phyloP scores from a whole-genome alignment of 2,329 filamentous ascomycete species.

The Epichloe typhina region DNA sequence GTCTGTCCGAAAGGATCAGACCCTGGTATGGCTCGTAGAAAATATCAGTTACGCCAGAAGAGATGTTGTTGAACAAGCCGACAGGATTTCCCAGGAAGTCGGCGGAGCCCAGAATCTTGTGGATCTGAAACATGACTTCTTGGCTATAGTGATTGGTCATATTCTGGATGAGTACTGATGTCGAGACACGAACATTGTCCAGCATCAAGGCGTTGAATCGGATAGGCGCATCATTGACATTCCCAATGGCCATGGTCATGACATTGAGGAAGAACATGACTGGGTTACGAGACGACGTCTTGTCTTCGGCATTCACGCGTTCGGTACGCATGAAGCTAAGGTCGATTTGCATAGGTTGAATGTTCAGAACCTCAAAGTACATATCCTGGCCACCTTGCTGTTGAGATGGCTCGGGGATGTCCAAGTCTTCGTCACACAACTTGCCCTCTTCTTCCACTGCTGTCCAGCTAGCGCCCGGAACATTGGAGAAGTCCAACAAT shows the following conservation, averaged over 20 bases:
- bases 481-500: slow-evolving; percentile 85
- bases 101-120: slow-evolving; percentile 92
- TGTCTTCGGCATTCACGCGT: slow-evolving; percentile 90
- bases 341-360: slow-evolving; percentile 97
- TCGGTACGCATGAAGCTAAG: slow-evolving; percentile 95
- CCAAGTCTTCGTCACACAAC: slow-evolving; percentile 78
- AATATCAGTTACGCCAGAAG: slow-evolving; percentile 91
- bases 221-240: slow-evolving; percentile 94
- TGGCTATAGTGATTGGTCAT: slow-evolving; percentile 93
- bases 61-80: slow-evolving; percentile 95
- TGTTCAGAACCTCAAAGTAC: slow-evolving; percentile 93
- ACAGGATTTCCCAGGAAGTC: slow-evolving; percentile 97
- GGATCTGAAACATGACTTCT: slow-evolving; percentile 87
- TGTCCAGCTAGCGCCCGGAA: slow-evolving; percentile 74
- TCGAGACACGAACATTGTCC: slow-evolving; percentile 87
- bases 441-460: slow-evolving; percentile 58
- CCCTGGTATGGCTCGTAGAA: slow-evolving; percentile 99
- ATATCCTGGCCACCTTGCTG: slow-evolving; percentile 82
- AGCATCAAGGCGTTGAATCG: slow-evolving; percentile 86
- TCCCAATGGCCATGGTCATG: slow-evolving; percentile 97
- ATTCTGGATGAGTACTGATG: slow-evolving; percentile 70
- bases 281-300: slow-evolving; percentile 78
- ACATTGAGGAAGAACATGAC: slow-evolving; percentile 99
- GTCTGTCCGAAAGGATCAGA: slow-evolving; percentile 87
- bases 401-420: slow-evolving; percentile 82